Percentiles rank a stretch among this genome's conserved stretches.
These are phyloP conservation scores for Neofusicoccum sp. DNA, from an alignment of 2,329 filamentous ascomycete genomes.

Conservation along the genomic window DNA sequence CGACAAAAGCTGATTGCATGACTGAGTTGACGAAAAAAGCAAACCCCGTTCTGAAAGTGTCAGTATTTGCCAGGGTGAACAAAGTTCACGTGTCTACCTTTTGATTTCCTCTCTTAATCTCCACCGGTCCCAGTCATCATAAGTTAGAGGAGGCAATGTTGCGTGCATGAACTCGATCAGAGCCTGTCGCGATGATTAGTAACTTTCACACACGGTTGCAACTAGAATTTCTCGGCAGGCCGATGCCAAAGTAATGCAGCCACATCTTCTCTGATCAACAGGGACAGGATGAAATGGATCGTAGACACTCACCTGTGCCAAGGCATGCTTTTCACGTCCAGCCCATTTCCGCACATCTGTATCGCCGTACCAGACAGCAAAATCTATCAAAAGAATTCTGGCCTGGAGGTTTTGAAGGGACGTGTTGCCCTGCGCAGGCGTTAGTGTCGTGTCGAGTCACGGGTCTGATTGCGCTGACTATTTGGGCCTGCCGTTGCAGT, in stretches of 20 bases:
- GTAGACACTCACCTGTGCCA: neutral
- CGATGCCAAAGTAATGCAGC: neutral
- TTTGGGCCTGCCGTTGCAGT: neutral
- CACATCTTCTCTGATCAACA: neutral
- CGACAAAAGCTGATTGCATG: neutral
- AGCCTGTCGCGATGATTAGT: neutral
- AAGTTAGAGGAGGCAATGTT: neutral
- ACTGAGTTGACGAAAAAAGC: slow-evolving; percentile 7
- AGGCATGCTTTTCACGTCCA: neutral
- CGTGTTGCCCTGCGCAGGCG: neutral
- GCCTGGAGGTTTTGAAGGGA: slow-evolving; percentile 7
- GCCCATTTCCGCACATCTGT: slow-evolving; percentile 1
- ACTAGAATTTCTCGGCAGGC: neutral
- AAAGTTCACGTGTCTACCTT: neutral
- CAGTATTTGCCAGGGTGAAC: neutral
- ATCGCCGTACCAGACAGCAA: slow-evolving; percentile 15
- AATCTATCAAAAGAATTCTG: slow-evolving; percentile 8
- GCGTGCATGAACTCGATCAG: slow-evolving; percentile 1
- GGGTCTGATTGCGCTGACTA: neutral
- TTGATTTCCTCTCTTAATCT: slow-evolving; percentile 13
- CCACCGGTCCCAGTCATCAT: slow-evolving; percentile 8
- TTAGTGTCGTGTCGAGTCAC: neutral
- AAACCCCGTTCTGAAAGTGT: neutral
- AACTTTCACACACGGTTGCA: neutral
- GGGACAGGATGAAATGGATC: neutral